Base-by-base conservation (phyloP, 371 early-diverging fungal species). In the Nematocida sp. region DNA sequence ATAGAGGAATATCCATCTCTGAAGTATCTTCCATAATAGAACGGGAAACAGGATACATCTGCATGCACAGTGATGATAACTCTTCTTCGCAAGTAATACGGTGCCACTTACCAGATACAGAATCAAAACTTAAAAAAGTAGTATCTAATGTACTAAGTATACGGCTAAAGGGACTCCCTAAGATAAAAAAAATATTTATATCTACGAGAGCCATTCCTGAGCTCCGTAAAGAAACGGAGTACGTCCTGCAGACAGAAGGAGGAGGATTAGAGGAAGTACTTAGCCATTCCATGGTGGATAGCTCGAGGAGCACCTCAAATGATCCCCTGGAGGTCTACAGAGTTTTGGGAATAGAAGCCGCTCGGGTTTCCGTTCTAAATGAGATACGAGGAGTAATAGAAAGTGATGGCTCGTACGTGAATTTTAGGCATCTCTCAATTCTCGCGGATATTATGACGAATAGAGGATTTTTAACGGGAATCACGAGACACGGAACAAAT, bases 401-500 rank as follows among this genome's bases (percentile, higher is more conserved):
- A 85, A 90, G 89, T 79, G 94, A 92, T 80, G 95, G 95, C 81
- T 92, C 93, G 45, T 97, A 97, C 86, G 97, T 97, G 78, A 97
- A 97, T 86, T 92, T 93, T 83, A 89, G 99, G 65, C 97, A 99
- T 81, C 84, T 97, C 84, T 88, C 92, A 35, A 84, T 97, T 79
- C 88, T 97, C 57, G 90, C 91, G 76, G 97, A 97, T 86, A 90
- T 94, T 39, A 97, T 97, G 99, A 95, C 95, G 18, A 87, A 90
- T 63, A 88, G 91, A 40, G 99, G 97, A 55, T 85, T 87, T 66
- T 80, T 97, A 66, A 92, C 92, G 88, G 94, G 97, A 38, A 96
- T 99, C 76, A 95, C 97, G 18, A 89, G 97, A 65, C 97, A 97
- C 81, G 97, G 97, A 80, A 95, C 95, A 82, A 97, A 97, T 83